A percentile compares a stretch with the other conserved stretches of the same genome.
Evolutionary conservation across 2,329 filamentous ascomycete species (phyloP).

Genomic region (Aspergillus persii): DNA sequence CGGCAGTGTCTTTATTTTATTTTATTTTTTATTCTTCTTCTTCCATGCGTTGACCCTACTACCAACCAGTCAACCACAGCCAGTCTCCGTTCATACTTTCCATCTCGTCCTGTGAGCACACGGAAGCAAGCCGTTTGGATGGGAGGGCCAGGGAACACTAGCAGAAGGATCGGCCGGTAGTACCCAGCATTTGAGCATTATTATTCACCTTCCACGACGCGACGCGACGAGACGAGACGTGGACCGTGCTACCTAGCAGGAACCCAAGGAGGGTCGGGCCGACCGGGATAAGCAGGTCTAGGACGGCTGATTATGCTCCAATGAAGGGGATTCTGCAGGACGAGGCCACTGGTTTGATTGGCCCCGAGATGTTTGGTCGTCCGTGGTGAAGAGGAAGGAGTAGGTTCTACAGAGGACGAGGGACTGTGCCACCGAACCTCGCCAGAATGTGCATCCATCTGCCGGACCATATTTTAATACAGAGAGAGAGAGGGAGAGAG

Average conservation of each 20-base stretch:
- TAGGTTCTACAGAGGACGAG: no score
- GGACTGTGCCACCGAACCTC: no score
- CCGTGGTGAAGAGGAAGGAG: no score
- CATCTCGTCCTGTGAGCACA: background rate
- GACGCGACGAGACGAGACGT: background rate
- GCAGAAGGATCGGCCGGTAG: background rate
- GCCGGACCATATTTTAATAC: no score
- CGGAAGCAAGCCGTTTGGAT: background rate
- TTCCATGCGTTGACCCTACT: background rate
- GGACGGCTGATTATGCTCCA: background rate
- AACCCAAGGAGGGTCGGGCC: slow-evolving; percentile 16
- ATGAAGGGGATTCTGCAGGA: slow-evolving; percentile 2
- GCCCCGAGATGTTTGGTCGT: background rate
- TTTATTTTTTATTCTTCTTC: background rate
- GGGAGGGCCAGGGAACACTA: background rate
- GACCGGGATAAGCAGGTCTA: slow-evolving; percentile 11
- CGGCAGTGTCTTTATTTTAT: background rate
- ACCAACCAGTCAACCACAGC: background rate
- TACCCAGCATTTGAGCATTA: no score
- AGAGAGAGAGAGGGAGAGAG: background rate
- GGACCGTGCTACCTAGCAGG: slow-evolving; percentile 14
- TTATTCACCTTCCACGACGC: background rate
- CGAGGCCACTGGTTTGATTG: background rate
- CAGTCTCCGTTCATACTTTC: background rate
- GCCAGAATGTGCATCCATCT: no score